These are phyloP conservation scores for Nevesoporus exiguus DNA, from an alignment of 768 basidiomycete species.

Conservation along the genomic window DNA sequence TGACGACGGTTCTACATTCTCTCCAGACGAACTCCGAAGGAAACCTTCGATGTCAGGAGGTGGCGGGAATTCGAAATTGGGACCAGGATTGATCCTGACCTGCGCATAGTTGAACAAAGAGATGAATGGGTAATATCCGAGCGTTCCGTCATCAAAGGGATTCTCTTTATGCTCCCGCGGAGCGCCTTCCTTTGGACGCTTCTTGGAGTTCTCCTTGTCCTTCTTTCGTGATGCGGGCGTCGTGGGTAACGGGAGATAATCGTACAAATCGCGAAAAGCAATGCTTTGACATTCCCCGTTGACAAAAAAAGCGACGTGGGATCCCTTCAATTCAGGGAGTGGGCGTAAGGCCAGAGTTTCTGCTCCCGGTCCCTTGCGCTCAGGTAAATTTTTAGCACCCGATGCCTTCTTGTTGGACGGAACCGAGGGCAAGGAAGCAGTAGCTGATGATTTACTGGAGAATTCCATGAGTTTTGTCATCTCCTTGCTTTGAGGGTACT, in stretches of 20 bases:
- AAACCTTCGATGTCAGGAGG: conserved; percentile 72
- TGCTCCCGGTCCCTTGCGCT: conserved; percentile 40
- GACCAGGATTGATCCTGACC: conserved; percentile 85
- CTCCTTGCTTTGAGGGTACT: conserved; percentile 86
- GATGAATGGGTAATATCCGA: conserved; percentile 95
- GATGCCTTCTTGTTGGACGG: conserved; percentile 59
- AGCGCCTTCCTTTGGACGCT: conserved; percentile 59
- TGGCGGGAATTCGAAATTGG: conserved; percentile 77
- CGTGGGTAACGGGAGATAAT: conserved; percentile 79
- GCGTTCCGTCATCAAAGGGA: conserved; percentile 86
- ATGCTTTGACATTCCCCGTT: conserved; percentile 83
- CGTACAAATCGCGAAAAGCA: conserved; percentile 87
- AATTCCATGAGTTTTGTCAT: conserved; percentile 88
- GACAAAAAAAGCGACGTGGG: conserved; percentile 84
- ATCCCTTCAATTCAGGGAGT: conserved; percentile 66
- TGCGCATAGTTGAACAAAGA: conserved; percentile 90
- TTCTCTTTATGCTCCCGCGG: conserved; percentile 75
- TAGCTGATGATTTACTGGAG: conserved; percentile 54
- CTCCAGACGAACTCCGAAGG: conserved; percentile 38
- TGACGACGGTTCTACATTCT: conserved; percentile 27
- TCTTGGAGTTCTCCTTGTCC: conserved; percentile 53
- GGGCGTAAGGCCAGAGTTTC: conserved; percentile 49
- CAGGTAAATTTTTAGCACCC: conserved; percentile 65
- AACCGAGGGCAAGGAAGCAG: conserved; percentile 53
- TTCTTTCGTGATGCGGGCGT: conserved; percentile 56